These are phyloP conservation scores for Candida quercuum DNA, from an alignment of 805 yeast genomes.

Conservation along the genomic window DNA sequence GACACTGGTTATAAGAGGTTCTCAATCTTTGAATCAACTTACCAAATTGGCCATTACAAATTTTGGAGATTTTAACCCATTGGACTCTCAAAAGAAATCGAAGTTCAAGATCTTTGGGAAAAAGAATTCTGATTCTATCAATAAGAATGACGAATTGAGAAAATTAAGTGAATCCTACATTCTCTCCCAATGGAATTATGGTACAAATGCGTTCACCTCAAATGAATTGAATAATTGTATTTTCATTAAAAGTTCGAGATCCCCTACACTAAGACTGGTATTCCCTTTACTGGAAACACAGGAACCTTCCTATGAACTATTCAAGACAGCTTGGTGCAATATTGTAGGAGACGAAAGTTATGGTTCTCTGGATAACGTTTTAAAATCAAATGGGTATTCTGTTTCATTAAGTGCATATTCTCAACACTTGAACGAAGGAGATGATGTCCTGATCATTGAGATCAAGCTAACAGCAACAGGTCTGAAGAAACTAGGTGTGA, in stretches of 20 bases:
- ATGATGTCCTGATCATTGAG: conserved; percentile 44
- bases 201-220: conserved; percentile 20
- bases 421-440: conserved; percentile 31
- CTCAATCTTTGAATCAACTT: conserved; percentile 56
- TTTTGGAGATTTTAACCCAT: conserved; percentile 33
- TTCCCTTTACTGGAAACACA: conserved; percentile 33
- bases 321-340: conserved; percentile 45
- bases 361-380: conserved; percentile 40
- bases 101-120: conserved; percentile 6
- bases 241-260: conserved; percentile 30
- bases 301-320: conserved; percentile 12
- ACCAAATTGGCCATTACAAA: conserved; percentile 43
- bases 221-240: conserved; percentile 25
- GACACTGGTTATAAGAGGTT: conserved; percentile 57
- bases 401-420: conserved; percentile 36
- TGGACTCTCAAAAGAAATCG: conserved; percentile 6
- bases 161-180: conserved; percentile 15
- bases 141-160: conserved; percentile 1
- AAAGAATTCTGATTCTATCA: background rate
- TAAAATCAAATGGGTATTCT: conserved; percentile 31
- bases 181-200: conserved; percentile 12
- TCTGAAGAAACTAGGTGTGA: conserved; percentile 25
- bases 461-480: conserved; percentile 45
- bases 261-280: conserved; percentile 36
- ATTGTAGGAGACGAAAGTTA: conserved; percentile 58